A percentile compares a stretch with the other conserved stretches of the same genome.
These are phyloP conservation scores for Conticribra guillardii DNA, from an alignment of 108 stramenopile genomes.

Conservation along the genomic window DNA sequence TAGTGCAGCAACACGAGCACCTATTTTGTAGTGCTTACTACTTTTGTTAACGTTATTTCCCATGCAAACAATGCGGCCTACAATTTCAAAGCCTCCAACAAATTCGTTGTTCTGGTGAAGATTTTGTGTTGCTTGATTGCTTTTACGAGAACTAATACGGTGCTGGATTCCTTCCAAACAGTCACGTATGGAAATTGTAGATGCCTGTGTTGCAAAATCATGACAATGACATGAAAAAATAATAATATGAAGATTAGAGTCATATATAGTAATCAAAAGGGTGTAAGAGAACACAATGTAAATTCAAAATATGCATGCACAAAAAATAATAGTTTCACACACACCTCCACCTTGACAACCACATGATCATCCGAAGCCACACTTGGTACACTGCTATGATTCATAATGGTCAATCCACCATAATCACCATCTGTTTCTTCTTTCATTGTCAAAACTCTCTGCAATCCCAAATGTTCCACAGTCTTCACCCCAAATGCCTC, in stretches of 20 bases:
- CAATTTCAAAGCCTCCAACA: neutral
- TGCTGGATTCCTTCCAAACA: neutral
- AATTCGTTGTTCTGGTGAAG: too few species aligned
- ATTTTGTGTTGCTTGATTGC: neutral
- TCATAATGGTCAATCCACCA: neutral
- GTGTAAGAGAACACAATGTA: too few species aligned
- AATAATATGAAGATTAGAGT: too few species aligned
- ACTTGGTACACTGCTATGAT: neutral
- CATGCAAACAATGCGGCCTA: neutral
- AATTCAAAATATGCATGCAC: too few species aligned
- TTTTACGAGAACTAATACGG: neutral
- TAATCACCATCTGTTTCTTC: too few species aligned
- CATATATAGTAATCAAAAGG: too few species aligned
- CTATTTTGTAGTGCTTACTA: neutral
- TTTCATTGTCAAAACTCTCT: neutral
- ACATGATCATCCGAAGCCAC: neutral
- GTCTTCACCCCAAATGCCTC: neutral
- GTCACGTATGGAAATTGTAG: neutral
- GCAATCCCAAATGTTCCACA: neutral
- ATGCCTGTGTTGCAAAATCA: too few species aligned
- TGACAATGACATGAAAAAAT: too few species aligned
- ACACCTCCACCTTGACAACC: neutral
- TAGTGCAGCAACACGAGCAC: neutral
- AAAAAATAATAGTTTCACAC: neutral
- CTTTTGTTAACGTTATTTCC: neutral